A percentile compares a stretch with the other conserved stretches of the same genome.
Conservation (phyloP, 257 asterid genomes). For the Capsicum baccatum region DNA sequence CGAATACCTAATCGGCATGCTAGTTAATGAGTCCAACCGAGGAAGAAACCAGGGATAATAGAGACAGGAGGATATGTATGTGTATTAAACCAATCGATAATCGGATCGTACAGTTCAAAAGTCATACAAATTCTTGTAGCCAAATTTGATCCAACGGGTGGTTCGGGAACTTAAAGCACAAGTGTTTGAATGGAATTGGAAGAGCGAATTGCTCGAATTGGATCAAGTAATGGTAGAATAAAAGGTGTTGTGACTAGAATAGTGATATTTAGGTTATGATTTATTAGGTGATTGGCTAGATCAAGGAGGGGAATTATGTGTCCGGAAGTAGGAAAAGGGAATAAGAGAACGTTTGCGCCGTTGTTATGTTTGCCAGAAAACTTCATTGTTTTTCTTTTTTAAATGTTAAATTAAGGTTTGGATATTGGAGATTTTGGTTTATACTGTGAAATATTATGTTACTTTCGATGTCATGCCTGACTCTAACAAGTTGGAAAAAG, state of each 20-base stretch:
- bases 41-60: conserved; percentile 38
- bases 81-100: conserved; percentile 37
- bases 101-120: conserved; percentile 27
- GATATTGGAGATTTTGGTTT: background rate
- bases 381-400: background rate
- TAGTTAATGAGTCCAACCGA: conserved; percentile 40
- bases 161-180: conserved; percentile 35
- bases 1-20: conserved; percentile 36
- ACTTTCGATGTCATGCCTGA: background rate
- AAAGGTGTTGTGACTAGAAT: conserved; percentile 39
- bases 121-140: background rate
- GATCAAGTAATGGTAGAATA: conserved; percentile 33
- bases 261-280: conserved; percentile 33
- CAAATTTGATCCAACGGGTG: conserved; percentile 1
- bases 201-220: conserved; percentile 32
- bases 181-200: conserved; percentile 31
- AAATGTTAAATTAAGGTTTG: background rate
- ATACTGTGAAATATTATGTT: background rate
- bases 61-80: conserved; percentile 42
- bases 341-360: conserved; percentile 36
- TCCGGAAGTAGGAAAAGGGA: conserved; percentile 41
- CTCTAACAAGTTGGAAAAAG: background rate
- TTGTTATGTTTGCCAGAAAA: background rate
- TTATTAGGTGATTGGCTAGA: conserved; percentile 35
- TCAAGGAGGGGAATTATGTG: conserved; percentile 44